A percentile compares a stretch with the other conserved stretches of the same genome.
Evolutionary conservation across 495 filamentous ascomycete genomes (phyloP).

Genomic region (Podospora pseudocomata): DNA sequence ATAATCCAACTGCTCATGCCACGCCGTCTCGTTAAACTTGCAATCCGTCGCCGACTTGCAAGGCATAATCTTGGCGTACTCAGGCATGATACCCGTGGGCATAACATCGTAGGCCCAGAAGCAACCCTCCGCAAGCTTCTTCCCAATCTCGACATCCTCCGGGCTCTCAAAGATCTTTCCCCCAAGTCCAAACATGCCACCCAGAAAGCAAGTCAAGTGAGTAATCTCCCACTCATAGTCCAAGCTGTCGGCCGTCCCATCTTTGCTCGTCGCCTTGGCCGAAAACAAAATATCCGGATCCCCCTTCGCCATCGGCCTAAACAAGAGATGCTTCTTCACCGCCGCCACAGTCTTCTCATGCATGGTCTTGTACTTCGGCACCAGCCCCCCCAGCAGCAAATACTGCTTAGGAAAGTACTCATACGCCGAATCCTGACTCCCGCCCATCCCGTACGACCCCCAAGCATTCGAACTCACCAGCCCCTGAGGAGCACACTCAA

Average conservation of each 20-base stretch:
- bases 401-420: constrained; percentile 90
- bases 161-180: constrained; percentile 80
- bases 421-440: constrained; percentile 84
- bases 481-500: constrained; percentile 54
- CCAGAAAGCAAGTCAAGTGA: constrained; percentile 86
- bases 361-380: constrained; percentile 76
- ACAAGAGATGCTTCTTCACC: constrained; percentile 73
- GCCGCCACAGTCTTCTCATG: constrained; percentile 69
- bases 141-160: constrained; percentile 75
- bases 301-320: constrained; percentile 75
- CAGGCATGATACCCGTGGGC: constrained; percentile 86
- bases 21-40: constrained; percentile 70
- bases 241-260: constrained; percentile 38
- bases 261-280: constrained; percentile 43
- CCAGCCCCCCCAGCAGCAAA: constrained; percentile 75
- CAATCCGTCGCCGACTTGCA: constrained; percentile 67
- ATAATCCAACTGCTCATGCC: constrained; percentile 56
- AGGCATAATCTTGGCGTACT: constrained; percentile 60
- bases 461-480: constrained; percentile 37
- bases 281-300: constrained; percentile 75
- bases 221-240: constrained; percentile 57
- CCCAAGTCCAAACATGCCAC: constrained; percentile 90
- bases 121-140: constrained; percentile 84
- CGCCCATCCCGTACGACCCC: constrained; percentile 61
- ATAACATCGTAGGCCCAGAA: constrained; percentile 88